Evolutionary conservation across 2,329 filamentous ascomycete species (phyloP).

Genomic region (Cladophialophora carrionii): DNA sequence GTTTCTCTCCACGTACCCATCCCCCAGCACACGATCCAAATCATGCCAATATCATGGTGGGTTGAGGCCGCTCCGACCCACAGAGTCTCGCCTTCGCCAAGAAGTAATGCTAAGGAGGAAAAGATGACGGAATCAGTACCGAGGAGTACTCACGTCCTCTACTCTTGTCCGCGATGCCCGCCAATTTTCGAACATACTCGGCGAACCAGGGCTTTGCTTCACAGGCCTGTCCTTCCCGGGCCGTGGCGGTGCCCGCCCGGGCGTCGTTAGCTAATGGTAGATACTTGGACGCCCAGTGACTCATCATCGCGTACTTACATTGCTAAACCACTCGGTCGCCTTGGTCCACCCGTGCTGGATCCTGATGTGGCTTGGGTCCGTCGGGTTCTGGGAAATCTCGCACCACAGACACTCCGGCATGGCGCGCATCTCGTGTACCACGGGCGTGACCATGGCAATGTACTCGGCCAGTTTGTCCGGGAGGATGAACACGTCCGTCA

Average conservation of each 20-base stretch:
- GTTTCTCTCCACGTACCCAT: no score
- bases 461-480: conserved; percentile 22
- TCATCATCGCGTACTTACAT: no score
- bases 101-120: not conserved
- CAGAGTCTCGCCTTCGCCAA: no score
- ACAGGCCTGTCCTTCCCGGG: conserved; percentile 26
- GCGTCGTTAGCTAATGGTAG: no score
- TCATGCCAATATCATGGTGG: no score
- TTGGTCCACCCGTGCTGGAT: conserved; percentile 28
- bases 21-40: no score
- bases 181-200: conserved; percentile 23
- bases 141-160: conserved; percentile 20
- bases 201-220: conserved; percentile 27
- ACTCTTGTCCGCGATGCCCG: conserved; percentile 21
- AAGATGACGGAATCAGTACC: not conserved
- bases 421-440: conserved; percentile 21
- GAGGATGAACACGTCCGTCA: conserved; percentile 26
- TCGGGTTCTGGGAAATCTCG: conserved; percentile 23
- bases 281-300: no score
- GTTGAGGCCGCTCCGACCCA: no score
- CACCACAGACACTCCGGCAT: conserved; percentile 24
- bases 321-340: conserved; percentile 23
- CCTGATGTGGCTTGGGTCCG: conserved; percentile 21
- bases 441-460: conserved; percentile 21
- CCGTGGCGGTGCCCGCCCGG: no score